Base-by-base conservation (phyloP, 2,329 filamentous ascomycete genomes). In the Nemania serpens region DNA sequence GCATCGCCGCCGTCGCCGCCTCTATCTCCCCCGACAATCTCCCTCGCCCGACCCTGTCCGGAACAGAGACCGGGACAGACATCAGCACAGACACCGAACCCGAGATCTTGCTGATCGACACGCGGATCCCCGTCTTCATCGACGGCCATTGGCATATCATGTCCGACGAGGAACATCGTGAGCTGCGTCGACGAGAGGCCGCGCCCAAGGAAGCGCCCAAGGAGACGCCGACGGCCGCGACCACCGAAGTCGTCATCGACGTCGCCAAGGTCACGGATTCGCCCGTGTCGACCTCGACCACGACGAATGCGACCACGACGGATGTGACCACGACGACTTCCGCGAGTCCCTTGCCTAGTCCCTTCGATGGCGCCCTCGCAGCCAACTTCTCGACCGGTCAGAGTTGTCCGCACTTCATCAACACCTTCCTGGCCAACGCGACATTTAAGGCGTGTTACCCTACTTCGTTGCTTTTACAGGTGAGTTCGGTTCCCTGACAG, bases 381-480 rank as follows among this genome's bases (percentile, higher is more conserved):
- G 81, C 81, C 63, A 88, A 89, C 67, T 90, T 91, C 75, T 82
- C 83, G 15, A 75, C 74, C 55, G 69, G 75, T 11, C 77, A 79
- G 52, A 82, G 78, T 5, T 93, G 90, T 70, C 84, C 87, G 2
- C 73, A 73, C 5, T 93, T 94, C 76, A 88, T 96, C 74, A 80
- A 84, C 53, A 75, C 74, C 2, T 86, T 96, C 69, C 81, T 95
- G 52, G 77, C 76, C 48, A 84, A 91, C 71, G 72, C 82, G 5
- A 87, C 84, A 3, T 92, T 95, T 68, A 83, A 85, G 67, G 75
- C 82, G 53, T 98, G 94, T 77, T 86, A 93, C 67, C 91, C 94
- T 0, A 81, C 97, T 59, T 97, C 93, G 1, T 81, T 97, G 69
- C 84, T 98, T 66, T 80, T 98, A 10, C 86, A 91, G 80, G 90